Evolutionary conservation across 2,329 filamentous ascomycete species (phyloP), one percentile per base, ranked within the genome.

Genomic region (Juglanconis sp.): DNA sequence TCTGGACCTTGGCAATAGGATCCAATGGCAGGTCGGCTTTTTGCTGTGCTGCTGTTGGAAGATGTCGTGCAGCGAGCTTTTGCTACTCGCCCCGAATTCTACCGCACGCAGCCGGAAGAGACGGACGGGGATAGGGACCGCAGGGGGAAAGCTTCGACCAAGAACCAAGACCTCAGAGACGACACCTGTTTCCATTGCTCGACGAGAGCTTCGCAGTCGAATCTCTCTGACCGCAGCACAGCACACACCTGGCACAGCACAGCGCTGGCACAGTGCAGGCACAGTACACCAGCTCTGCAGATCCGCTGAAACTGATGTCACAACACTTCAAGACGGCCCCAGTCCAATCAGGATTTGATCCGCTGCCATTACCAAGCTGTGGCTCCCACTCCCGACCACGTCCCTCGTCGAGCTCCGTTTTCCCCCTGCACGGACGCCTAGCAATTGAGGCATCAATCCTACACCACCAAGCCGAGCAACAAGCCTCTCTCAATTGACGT

Each of bases 371-470:
- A 60, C 61, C 32, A 61, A 51, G 56, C 53, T 15, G 15, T 24
- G 9, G 13, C 10, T 42, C 32, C 36, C 11, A 24, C 24, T 24
- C 24, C 24, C 24, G 24, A 24, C 24, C 24, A 24, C 24, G 24
- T 24, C 24, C 24, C 24, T 11, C 15, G 5, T 11, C 10, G 31
- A 53, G 47, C 30, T 50, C 10, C 34, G 35, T 46, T 32, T 42
- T 36, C 31, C 32, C 31, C 50, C 52, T 59, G 51, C 46, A 38
- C 47, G 42, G 31, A 11, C 31, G 61, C 61, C 61, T 63, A 50
- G 53, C 44, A 61, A 61, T 55, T 52, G 58, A 63, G 58, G 58
- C 61, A 63, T 52, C 58, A 38, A 63, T 56, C 44, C 2, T 13
- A 54, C 38, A 30, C n/a, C 36, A 30, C 38, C 48, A n/a, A 15